phyloP scores from a whole-genome alignment of 2,329 filamentous ascomycete species.

The Arthrobotrys sinensis region DNA sequence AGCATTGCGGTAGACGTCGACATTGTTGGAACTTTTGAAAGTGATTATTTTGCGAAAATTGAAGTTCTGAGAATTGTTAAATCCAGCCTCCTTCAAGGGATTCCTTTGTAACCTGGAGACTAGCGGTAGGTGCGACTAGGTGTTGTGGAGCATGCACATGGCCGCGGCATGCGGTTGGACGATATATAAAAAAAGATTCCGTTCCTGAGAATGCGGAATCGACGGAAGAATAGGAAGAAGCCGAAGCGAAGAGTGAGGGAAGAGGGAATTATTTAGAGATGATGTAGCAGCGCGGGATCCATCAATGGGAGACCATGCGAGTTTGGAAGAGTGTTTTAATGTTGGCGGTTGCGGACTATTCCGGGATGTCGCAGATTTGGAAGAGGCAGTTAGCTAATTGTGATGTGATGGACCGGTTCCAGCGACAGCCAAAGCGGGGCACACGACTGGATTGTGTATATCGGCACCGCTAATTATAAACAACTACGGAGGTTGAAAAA shows the following conservation, averaged over 20 bases:
- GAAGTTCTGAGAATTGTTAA: slow-evolving; percentile 6
- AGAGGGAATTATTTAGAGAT: slow-evolving; percentile 21
- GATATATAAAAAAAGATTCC: slow-evolving; percentile 18
- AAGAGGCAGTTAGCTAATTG: slow-evolving; percentile 43
- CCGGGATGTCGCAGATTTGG: slow-evolving; percentile 38
- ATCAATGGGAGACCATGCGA: slow-evolving; percentile 16
- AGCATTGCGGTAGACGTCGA: slow-evolving; percentile 28
- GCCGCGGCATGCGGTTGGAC: slow-evolving; percentile 1
- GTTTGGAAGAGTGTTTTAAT: slow-evolving; percentile 13
- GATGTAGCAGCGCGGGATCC: slow-evolving; percentile 9
- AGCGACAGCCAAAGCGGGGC: slow-evolving; percentile 44
- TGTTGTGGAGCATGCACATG: slow-evolving; percentile 20
- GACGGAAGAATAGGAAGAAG: slow-evolving; percentile 27
- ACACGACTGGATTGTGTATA: slow-evolving; percentile 11
- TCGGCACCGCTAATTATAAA: too few relatives aligned
- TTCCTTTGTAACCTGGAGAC: slow-evolving; percentile 19
- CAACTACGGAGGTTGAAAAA: neutral
- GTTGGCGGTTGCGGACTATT: slow-evolving; percentile 33
- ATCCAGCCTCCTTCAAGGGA: slow-evolving; percentile 22
- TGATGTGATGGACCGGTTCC: slow-evolving; percentile 24
- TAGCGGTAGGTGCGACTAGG: slow-evolving; percentile 7
- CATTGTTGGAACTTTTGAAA: neutral
- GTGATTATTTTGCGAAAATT: slow-evolving; percentile 14
- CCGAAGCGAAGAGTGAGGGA: slow-evolving; percentile 15
- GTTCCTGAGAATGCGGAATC: slow-evolving; percentile 17